Evolutionary conservation across 2,329 filamentous ascomycete species (phyloP).

Genomic region (Emydomyces testavorans): DNA sequence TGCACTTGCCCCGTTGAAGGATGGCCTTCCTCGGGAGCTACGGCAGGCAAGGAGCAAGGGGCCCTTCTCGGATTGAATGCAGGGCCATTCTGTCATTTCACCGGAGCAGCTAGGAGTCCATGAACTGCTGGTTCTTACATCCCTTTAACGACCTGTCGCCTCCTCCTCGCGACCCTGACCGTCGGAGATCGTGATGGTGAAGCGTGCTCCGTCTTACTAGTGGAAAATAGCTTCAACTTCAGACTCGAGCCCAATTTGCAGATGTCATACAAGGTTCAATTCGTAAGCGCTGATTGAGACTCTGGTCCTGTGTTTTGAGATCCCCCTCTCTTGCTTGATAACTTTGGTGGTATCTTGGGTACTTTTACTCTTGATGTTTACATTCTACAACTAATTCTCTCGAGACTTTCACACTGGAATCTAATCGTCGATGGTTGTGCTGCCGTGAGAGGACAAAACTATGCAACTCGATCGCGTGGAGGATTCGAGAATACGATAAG

Average conservation of each 20-base stretch:
- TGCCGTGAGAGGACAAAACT: not conserved
- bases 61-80: too few relatives aligned
- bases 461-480: constrained; percentile 4
- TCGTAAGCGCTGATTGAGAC: constrained; percentile 10
- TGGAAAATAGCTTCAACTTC: constrained; percentile 1
- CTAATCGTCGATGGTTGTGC: not conserved
- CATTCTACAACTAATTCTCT: too few relatives aligned
- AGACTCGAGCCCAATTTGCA: not conserved
- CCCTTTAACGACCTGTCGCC: not conserved
- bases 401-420: too few relatives aligned
- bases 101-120: not conserved
- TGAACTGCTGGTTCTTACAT: not conserved
- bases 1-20: not conserved
- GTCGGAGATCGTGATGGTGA: constrained; percentile 10
- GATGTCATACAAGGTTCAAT: constrained; percentile 6
- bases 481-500: not conserved
- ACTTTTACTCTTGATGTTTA: constrained; percentile 9
- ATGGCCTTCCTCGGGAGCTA: not conserved
- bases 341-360: constrained; percentile 4
- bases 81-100: not conserved
- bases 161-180: not conserved
- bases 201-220: constrained; percentile 5
- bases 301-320: not conserved
- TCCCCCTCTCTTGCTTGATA: constrained; percentile 6
- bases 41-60: constrained; percentile 1